Base-by-base conservation (phyloP, 176 grass and related monocot genomes). In the Triticum urartu region DNA sequence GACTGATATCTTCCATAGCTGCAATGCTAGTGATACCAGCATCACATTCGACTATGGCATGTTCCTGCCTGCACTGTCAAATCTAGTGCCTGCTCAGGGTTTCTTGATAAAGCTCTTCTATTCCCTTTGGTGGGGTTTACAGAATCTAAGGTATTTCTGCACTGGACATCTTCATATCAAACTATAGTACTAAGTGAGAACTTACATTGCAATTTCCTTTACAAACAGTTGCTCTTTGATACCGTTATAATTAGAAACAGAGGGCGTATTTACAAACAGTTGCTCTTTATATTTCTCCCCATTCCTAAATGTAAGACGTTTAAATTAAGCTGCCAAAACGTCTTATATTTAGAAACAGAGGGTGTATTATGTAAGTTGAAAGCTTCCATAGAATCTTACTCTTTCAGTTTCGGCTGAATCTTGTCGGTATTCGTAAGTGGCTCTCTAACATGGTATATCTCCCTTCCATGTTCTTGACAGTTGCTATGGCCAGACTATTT, bases 111-210 rank as follows among this genome's bases (percentile, higher is more conserved):
- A 98, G 85, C 89, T 92, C 22, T 86, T 98, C 52, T 98, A 92
- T 92, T 98, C 92, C 10, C 78, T 96, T 73, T 98, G 97, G 97
- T 98, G 97, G 97, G 97, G 97, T 70, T 92, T 98, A 60, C 97
- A 98, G 67, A 98, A 95, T 88, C 74, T 98, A 39, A 98, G 97
- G 97, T 98, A 96, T 80, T 63, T 48, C 66, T n/a, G 81, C 10
- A 67, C 5, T 8, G 13, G 14, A 2, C 43, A 67, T 74, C 61
- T 73, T 74, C 1, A 24, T 84, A 67, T 60, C 13, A 11, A 74
- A 47, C 9, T 74, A 73, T 9, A 47, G 8, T 26, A 17, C 3
- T 50, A 50, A 73, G 39, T 48, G 10, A 50, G 66, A 78, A 64
- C 13, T 38, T 69, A 21, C 6, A 6, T 61, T 66, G 54, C 12